Base-by-base conservation (phyloP, 140 eudicot species). In the Flaveria floridana region DNA sequence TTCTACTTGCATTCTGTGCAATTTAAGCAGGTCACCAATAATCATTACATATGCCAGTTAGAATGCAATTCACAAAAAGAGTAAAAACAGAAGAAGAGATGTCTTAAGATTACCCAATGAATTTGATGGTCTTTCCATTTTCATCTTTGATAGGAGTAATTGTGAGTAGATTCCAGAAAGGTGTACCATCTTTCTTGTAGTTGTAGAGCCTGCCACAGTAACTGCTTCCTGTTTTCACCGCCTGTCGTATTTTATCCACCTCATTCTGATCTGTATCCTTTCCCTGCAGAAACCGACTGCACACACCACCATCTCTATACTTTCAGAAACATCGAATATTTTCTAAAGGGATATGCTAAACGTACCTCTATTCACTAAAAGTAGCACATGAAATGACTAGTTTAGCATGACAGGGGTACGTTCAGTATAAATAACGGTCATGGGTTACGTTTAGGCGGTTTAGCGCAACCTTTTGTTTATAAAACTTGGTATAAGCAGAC, bases 271-370 rank as follows among this genome's bases (percentile, higher is more conserved):
- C 99, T 13, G 99, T 95, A 10, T 91, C 97, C 20, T 91, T 83
- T 39, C 99, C 99, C 84, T 95, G 99, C 30, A 95, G 83, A 83
- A 95, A 95, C 52, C 99, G 99, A 78, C 99, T 95, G 91, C 84
- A 83, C 75, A 61, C 46, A 52, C 63, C 12, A 44, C 50, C 12
- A 10, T 44, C 1, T 6, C 41, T 5, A 5, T 6, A 34, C 8
- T 34, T 4, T 34, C 8, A 34, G 1, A 34, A 34, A 34, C 41
- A 1, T 34, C 41, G 41, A 34, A 34, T 34, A 34, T 34, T 34
- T 34, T 6, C 8, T 34, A 34, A 34, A 34, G 41, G 41, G 41
- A 6, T 5, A 34, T 34, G 8, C 41, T 34, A 34, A 34, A 34
- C 41, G 41, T 34, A 34, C 41, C 41, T 34, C 8, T 5, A 34